phyloP scores from a whole-genome alignment of 768 basidiomycete genomes.

The Tricholoma hemisulphureum region DNA sequence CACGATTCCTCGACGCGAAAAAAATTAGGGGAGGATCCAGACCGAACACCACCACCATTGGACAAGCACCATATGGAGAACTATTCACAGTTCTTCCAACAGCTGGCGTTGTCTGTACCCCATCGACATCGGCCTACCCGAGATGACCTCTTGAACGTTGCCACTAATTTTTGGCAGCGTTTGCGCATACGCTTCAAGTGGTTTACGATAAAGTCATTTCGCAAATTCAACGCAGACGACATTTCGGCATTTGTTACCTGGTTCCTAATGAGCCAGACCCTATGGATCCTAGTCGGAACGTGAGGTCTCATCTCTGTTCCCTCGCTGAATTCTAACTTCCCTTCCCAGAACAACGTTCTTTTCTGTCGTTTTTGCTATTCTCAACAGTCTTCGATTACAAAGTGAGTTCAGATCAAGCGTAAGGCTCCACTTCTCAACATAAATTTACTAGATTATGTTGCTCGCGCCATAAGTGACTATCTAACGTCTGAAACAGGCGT shows the following conservation, averaged over 20 bases:
- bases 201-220: slow-evolving; percentile 93
- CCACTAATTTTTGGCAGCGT: slow-evolving; percentile 89
- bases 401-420: slow-evolving; percentile 40
- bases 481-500: slow-evolving; percentile 92
- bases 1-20: background rate
- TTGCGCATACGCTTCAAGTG: slow-evolving; percentile 92
- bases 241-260: slow-evolving; percentile 95
- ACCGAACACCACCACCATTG: slow-evolving; percentile 1
- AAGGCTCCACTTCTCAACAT: slow-evolving; percentile 2
- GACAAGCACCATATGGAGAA: slow-evolving; percentile 47
- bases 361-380: slow-evolving; percentile 85
- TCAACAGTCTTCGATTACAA: slow-evolving; percentile 85
- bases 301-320: slow-evolving; percentile 38
- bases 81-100: slow-evolving; percentile 78
- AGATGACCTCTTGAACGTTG: slow-evolving; percentile 85
- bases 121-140: slow-evolving; percentile 77
- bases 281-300: slow-evolving; percentile 97
- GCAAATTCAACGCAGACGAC: slow-evolving; percentile 94
- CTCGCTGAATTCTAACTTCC: background rate
- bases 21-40: slow-evolving; percentile 6
- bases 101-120: slow-evolving; percentile 76
- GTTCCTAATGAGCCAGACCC: slow-evolving; percentile 92
- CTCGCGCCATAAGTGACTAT: slow-evolving; percentile 86
- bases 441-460: slow-evolving; percentile 65
- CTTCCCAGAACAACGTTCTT: slow-evolving; percentile 86